These are phyloP conservation scores for Leucoagaricus sp. DNA, from an alignment of 1,284 basidiomycete genomes.

Conservation along the genomic window DNA sequence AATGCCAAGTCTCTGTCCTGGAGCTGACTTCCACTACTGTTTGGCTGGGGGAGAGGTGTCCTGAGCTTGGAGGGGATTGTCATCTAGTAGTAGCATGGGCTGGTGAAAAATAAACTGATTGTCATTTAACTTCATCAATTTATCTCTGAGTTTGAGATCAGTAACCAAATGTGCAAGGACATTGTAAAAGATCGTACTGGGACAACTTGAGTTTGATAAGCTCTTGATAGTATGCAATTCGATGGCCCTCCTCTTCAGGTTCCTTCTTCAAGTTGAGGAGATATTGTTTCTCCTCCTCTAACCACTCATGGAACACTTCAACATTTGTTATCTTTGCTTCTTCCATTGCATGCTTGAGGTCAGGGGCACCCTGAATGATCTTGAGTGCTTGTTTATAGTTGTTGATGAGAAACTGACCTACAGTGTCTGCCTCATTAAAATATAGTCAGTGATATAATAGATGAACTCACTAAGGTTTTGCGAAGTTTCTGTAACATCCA, in stretches of 20 bases:
- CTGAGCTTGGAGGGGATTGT: not conserved
- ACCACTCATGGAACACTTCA: not conserved
- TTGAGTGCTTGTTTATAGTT: not conserved
- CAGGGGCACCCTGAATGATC: not conserved
- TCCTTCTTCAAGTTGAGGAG: not conserved
- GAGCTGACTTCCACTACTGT: not conserved
- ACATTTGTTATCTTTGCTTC: not conserved
- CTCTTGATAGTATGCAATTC: not conserved
- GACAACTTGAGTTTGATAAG: not conserved
- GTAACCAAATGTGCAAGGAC: not conserved
- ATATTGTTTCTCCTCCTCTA: not conserved
- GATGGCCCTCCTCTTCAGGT: not conserved
- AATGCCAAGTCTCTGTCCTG: not conserved
- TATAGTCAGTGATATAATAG: slow-evolving; percentile 1
- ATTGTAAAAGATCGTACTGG: not conserved
- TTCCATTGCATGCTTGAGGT: not conserved
- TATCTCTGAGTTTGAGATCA: not conserved
- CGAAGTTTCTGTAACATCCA: slow-evolving; percentile 22
- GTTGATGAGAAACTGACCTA: slow-evolving; percentile 2
- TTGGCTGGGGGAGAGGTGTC: not conserved
- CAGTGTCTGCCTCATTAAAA: not conserved
- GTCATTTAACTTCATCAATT: not conserved
- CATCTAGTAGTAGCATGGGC: not conserved
- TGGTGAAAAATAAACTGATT: not conserved
- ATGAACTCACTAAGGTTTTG: slow-evolving; percentile 22